Evolutionary conservation across 352 stramenopile species (phyloP).

Genomic region (Chrysophaeum taylorii): DNA sequence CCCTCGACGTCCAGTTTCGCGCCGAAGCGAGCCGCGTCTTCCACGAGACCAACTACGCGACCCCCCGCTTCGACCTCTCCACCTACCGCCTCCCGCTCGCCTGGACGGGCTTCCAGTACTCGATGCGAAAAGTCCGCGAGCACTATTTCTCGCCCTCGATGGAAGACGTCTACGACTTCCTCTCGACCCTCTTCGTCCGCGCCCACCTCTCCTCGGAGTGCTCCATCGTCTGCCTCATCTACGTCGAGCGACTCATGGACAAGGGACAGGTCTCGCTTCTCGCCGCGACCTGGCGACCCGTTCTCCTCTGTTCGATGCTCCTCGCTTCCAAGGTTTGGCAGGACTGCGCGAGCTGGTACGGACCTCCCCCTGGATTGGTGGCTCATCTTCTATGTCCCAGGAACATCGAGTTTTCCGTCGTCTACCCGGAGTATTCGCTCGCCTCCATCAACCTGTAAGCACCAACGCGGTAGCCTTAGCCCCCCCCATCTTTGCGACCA

Average conservation of each 20-base stretch:
- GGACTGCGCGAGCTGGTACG: conserved; percentile 96
- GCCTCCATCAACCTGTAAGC: conserved; percentile 83
- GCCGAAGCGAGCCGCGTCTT: no score
- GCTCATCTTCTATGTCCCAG: not conserved
- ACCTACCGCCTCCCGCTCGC: not conserved
- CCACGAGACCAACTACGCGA: not conserved
- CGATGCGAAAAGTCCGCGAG: conserved; percentile 10
- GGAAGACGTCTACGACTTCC: conserved; percentile 79
- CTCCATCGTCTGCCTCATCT: conserved; percentile 94
- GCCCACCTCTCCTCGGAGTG: conserved; percentile 94
- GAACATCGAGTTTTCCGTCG: conserved; percentile 83
- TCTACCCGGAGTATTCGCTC: conserved; percentile 95
- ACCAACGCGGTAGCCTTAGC: not conserved
- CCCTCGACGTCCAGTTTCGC: no score
- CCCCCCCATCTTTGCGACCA: not conserved
- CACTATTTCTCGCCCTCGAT: conserved; percentile 46
- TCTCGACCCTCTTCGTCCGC: conserved; percentile 87
- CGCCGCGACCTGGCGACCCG: conserved; percentile 87
- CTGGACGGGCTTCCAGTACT: conserved; percentile 9
- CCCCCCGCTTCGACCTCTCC: not conserved
- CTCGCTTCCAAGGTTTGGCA: conserved; percentile 98
- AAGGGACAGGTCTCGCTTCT: conserved; percentile 84
- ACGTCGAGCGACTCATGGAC: conserved; percentile 97
- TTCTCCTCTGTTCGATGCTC: conserved; percentile 90
- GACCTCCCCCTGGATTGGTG: no score